Conservation (phyloP, 2,329 filamentous ascomycete genomes). For the Daldinia eschscholtzii region DNA sequence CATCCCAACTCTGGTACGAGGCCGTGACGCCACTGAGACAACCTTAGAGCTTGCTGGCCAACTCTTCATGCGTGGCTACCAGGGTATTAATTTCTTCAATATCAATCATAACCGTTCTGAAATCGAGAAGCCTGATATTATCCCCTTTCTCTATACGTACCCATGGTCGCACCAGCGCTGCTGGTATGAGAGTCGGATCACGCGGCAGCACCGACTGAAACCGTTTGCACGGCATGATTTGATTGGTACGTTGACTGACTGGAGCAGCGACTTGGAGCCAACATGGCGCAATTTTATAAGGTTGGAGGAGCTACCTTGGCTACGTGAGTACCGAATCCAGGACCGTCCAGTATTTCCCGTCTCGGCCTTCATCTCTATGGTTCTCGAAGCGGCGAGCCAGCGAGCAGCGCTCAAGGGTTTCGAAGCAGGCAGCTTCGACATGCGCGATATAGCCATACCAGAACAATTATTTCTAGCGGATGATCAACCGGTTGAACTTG, state of each 20-base stretch:
- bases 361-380: slow-evolving; percentile 59
- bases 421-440: slow-evolving; percentile 52
- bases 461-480: slow-evolving; percentile 54
- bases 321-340: slow-evolving; percentile 63
- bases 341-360: slow-evolving; percentile 62
- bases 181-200: slow-evolving; percentile 52
- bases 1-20: slow-evolving; percentile 47
- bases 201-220: slow-evolving; percentile 52
- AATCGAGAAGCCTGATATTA: slow-evolving; percentile 46
- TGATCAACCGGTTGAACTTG: slow-evolving; percentile 54
- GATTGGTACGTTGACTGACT: slow-evolving; percentile 52
- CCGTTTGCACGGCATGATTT: slow-evolving; percentile 53
- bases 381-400: slow-evolving; percentile 45
- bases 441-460: slow-evolving; percentile 55
- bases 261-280: slow-evolving; percentile 53
- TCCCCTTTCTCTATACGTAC: slow-evolving; percentile 49
- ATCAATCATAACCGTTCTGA: slow-evolving; percentile 50
- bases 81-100: slow-evolving; percentile 49
- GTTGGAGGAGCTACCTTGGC: slow-evolving; percentile 58
- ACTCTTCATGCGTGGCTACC: slow-evolving; percentile 49
- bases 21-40: slow-evolving; percentile 41
- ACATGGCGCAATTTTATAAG: slow-evolving; percentile 57
- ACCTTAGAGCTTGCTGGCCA: slow-evolving; percentile 49
- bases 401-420: slow-evolving; percentile 49
- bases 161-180: slow-evolving; percentile 52